Percentiles rank a stretch among this genome's conserved stretches.
Conservation (phyloP, 768 basidiomycete genomes). For the Xerocomellus amylosporus region DNA sequence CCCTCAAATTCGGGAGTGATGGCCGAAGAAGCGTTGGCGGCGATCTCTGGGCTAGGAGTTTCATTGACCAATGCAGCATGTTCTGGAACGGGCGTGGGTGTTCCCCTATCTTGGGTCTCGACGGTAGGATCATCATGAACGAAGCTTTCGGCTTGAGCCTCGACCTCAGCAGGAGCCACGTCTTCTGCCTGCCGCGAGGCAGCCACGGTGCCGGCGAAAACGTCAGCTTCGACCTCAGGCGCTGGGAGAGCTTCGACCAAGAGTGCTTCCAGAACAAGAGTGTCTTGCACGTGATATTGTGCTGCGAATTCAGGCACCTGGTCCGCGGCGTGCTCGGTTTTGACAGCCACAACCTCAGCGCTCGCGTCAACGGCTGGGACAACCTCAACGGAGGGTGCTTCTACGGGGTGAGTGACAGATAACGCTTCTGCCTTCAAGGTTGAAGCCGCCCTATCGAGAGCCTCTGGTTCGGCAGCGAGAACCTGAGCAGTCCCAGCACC, state of each 20-base stretch:
- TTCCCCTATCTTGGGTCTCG: not conserved
- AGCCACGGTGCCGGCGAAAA: not conserved
- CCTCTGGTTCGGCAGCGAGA: not conserved
- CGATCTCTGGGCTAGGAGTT: not conserved
- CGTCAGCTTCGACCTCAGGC: not conserved
- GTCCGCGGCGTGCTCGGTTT: conserved; percentile 6
- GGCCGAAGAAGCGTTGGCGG: not conserved
- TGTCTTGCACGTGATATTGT: not conserved
- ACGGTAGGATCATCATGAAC: not conserved
- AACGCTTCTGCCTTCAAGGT: not conserved
- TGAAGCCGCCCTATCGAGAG: not conserved
- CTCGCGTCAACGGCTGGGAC: not conserved
- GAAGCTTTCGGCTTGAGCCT: not conserved
- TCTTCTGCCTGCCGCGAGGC: not conserved
- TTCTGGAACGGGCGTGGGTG: not conserved
- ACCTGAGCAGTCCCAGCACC: not conserved
- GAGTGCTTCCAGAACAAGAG: not conserved
- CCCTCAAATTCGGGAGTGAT: not conserved
- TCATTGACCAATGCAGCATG: conserved; percentile 3
- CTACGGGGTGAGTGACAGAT: not conserved
- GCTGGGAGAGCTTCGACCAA: not conserved
- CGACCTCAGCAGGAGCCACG: not conserved
- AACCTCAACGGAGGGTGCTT: not conserved
- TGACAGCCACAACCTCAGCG: not conserved
- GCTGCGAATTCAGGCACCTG: conserved; percentile 1